phyloP scores from a whole-genome alignment of 768 basidiomycete species.

The Lentinula aciculospora region DNA sequence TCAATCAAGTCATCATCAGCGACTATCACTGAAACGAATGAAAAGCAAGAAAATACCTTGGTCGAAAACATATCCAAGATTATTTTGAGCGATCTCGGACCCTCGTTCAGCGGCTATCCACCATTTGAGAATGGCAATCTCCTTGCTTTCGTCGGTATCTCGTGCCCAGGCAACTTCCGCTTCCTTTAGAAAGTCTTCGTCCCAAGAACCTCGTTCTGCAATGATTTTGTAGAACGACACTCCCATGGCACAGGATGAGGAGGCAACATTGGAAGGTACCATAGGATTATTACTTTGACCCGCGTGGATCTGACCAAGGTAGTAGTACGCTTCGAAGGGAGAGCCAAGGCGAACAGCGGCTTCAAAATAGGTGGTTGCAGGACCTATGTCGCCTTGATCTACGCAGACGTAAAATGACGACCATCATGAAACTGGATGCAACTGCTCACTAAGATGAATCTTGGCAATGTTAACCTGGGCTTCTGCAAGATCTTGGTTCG shows the following conservation, averaged over 20 bases:
- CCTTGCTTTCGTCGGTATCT: conserved; percentile 64
- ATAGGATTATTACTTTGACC: conserved; percentile 40
- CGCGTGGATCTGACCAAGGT: conserved; percentile 80
- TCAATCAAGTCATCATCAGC: neutral
- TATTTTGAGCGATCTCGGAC: conserved; percentile 90
- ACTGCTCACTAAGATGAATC: conserved; percentile 51
- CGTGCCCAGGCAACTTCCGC: conserved; percentile 75
- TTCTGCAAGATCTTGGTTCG: conserved; percentile 85
- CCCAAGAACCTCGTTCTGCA: conserved; percentile 86
- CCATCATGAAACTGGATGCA: neutral
- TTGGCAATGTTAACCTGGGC: conserved; percentile 91
- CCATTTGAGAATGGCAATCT: conserved; percentile 88
- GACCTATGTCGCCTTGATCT: conserved; percentile 66
- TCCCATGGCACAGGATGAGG: conserved; percentile 82
- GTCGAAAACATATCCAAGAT: conserved; percentile 87
- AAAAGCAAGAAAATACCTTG: conserved; percentile 52
- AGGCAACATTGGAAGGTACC: conserved; percentile 41
- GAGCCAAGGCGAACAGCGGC: conserved; percentile 83
- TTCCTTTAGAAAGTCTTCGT: conserved; percentile 73
- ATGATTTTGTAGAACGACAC: conserved; percentile 93
- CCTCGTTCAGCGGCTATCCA: conserved; percentile 94
- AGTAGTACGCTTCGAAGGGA: conserved; percentile 92
- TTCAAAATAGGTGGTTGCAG: conserved; percentile 76
- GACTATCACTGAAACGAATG: neutral
- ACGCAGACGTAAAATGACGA: neutral